phyloP scores from a whole-genome alignment of 106 monocot species.

The Triglochin maritima region DNA sequence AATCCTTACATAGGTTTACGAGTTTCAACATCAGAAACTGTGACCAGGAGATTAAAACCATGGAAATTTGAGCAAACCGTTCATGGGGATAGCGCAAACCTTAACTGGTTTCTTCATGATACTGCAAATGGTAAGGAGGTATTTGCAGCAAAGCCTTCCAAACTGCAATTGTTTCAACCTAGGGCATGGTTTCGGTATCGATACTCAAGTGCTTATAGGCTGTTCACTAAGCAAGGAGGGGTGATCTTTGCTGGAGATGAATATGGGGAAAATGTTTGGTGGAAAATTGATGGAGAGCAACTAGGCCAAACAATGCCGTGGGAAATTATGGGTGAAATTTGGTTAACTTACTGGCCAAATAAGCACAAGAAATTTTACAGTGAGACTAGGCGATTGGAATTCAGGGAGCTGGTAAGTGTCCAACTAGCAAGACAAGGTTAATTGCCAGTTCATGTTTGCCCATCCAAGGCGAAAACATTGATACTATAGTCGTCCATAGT shows the following conservation, averaged over 20 bases:
- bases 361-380: slow-evolving; percentile 39
- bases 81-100: slow-evolving; percentile 28
- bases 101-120: slow-evolving; percentile 64
- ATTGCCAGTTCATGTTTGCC: too few relatives aligned
- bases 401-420: slow-evolving; percentile 37
- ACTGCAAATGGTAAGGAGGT: slow-evolving; percentile 52
- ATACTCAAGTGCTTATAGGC: slow-evolving; percentile 48
- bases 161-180: slow-evolving; percentile 34
- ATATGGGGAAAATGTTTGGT: slow-evolving; percentile 46
- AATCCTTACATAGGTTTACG: slow-evolving; percentile 27
- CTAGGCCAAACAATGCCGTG: slow-evolving; percentile 44
- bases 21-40: slow-evolving; percentile 30
- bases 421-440: background rate
- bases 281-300: slow-evolving; percentile 39
- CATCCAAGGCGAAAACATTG: too few relatives aligned
- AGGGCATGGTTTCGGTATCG: slow-evolving; percentile 50
- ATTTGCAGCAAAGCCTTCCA: slow-evolving; percentile 53
- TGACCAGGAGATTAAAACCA: slow-evolving; percentile 36
- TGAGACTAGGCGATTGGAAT: slow-evolving; percentile 54
- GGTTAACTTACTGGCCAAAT: slow-evolving; percentile 73
- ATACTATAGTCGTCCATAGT: too few relatives aligned
- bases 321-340: slow-evolving; percentile 49
- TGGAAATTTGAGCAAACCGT: slow-evolving; percentile 73
- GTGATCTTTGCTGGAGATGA: slow-evolving; percentile 65
- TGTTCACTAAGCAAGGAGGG: slow-evolving; percentile 61